Evolutionary conservation across 441 rosid species (phyloP).

Genomic region (Erodium texanum): DNA sequence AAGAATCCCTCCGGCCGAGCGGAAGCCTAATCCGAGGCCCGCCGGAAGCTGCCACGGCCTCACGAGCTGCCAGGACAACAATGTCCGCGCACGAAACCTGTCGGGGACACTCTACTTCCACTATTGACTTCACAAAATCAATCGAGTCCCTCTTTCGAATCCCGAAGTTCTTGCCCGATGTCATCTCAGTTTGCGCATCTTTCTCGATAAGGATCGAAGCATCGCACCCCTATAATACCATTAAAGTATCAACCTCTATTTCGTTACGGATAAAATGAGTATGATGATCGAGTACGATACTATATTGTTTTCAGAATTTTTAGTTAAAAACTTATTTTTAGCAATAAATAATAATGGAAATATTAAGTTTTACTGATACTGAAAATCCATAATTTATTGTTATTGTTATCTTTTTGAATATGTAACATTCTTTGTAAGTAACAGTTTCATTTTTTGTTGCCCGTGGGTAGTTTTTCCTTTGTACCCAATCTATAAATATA

Average conservation of each 20-base stretch:
- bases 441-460: too few species aligned
- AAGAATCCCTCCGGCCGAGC: conserved; percentile 33
- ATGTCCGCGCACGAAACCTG: conserved; percentile 43
- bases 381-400: too few species aligned
- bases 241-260: neutral
- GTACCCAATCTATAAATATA: too few species aligned
- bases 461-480: too few species aligned
- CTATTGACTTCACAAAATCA: conserved; percentile 26
- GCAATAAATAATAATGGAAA: too few species aligned
- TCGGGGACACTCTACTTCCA: conserved; percentile 31
- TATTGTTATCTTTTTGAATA: too few species aligned
- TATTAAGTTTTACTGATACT: too few species aligned
- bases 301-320: too few species aligned
- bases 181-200: conserved; percentile 24
- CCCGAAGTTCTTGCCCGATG: conserved; percentile 34
- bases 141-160: conserved; percentile 37
- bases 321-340: too few species aligned
- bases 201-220: conserved; percentile 36
- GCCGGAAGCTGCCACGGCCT: conserved; percentile 29
- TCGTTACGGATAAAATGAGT: too few species aligned
- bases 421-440: too few species aligned
- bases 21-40: conserved; percentile 38
- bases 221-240: conserved; percentile 38
- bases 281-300: too few species aligned
- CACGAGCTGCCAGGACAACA: conserved; percentile 37